Conservation (phyloP, 2,329 filamentous ascomycete genomes). For the Ophiocordyceps camponoti-floridani region DNA sequence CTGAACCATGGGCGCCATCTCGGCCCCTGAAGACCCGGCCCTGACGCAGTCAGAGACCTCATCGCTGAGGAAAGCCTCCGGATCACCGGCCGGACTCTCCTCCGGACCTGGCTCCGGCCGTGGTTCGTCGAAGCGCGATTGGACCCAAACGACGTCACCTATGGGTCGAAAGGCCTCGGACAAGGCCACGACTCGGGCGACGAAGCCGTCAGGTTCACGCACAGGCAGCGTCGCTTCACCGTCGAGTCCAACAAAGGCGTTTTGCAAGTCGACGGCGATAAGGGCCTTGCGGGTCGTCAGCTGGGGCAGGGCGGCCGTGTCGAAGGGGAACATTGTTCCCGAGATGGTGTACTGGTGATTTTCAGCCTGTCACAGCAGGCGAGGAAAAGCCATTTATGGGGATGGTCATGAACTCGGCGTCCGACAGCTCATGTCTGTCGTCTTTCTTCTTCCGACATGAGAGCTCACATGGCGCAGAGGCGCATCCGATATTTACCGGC, state of each 20-base stretch:
- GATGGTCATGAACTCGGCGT: background rate
- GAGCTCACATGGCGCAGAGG: background rate
- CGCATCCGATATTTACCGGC: background rate
- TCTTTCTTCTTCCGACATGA: background rate
- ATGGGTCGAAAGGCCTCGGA: conserved; percentile 56
- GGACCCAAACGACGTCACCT: conserved; percentile 67
- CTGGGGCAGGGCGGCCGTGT: conserved; percentile 34
- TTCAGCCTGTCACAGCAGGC: too few species aligned
- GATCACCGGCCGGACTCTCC: conserved; percentile 5
- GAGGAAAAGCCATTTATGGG: background rate
- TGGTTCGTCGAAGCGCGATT: conserved; percentile 51
- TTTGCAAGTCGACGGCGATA: conserved; percentile 72
- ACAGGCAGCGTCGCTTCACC: conserved; percentile 53
- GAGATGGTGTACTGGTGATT: background rate
- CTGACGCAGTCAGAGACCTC: conserved; percentile 23
- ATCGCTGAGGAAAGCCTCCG: conserved; percentile 29
- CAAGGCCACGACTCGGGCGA: conserved; percentile 48
- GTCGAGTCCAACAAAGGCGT: conserved; percentile 60
- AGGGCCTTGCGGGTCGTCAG: conserved; percentile 50
- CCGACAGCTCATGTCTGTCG: background rate
- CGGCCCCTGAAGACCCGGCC: conserved; percentile 23
- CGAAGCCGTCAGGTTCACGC: conserved; percentile 41
- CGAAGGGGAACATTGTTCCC: conserved; percentile 34
- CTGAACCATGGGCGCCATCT: conserved; percentile 24
- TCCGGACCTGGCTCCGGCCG: conserved; percentile 19